Evolutionary conservation across 345 rosid species (phyloP).

Genomic region (Ricinus communis): DNA sequence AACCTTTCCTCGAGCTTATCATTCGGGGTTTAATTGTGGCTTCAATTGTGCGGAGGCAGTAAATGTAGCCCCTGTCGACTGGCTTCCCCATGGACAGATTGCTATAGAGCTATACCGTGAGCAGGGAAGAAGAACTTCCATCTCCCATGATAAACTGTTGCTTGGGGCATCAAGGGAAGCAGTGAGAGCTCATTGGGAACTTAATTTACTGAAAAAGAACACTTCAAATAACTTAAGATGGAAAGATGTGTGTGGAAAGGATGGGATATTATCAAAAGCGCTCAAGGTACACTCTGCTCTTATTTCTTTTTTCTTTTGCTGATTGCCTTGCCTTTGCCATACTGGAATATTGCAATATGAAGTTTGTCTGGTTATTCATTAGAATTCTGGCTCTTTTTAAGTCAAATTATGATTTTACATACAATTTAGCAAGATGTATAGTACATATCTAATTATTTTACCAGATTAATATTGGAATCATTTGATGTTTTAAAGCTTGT

Average conservation of each 20-base stretch:
- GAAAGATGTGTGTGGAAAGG: conserved; percentile 81
- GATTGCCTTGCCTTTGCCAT: no score
- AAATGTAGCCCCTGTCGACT: conserved; percentile 97
- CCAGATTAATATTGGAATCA: neutral
- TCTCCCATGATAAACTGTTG: conserved; percentile 92
- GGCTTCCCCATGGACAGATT: conserved; percentile 96
- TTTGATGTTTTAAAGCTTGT: neutral
- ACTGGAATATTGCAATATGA: neutral
- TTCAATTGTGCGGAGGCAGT: conserved; percentile 99
- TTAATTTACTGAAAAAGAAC: conserved; percentile 76
- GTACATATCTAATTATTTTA: neutral
- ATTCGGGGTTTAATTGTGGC: conserved; percentile 94
- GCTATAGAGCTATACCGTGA: conserved; percentile 84
- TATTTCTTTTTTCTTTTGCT: conserved; percentile 4
- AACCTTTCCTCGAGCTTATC: conserved; percentile 98
- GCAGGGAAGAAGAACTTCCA: conserved; percentile 92
- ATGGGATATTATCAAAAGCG: conserved; percentile 78
- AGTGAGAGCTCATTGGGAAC: conserved; percentile 95
- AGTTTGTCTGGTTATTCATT: neutral
- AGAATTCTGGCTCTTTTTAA: conserved; percentile 1
- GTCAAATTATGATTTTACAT: neutral
- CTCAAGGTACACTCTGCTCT: conserved; percentile 61
- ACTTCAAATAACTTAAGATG: conserved; percentile 75
- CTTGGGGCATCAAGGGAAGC: conserved; percentile 99
- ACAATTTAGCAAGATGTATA: neutral